phyloP scores from a whole-genome alignment of 2,329 filamentous ascomycete species.

The Xylariales sp. region DNA sequence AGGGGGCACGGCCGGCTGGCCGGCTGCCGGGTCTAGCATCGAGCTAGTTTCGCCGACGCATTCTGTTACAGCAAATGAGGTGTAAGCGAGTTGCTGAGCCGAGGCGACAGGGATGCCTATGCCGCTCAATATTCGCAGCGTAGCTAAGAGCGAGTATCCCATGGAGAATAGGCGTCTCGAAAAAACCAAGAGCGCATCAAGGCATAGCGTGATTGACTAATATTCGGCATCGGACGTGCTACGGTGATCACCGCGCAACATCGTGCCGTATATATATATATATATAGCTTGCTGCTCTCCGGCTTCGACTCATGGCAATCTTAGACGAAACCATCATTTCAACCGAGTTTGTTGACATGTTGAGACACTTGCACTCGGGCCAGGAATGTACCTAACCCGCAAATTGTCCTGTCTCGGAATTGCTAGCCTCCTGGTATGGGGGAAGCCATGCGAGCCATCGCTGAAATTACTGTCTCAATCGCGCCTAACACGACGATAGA shows the following conservation, averaged over 20 bases:
- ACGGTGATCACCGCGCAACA: background rate
- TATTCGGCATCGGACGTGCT: background rate
- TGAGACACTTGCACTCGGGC: slow-evolving; percentile 16
- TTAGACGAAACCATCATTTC: slow-evolving; percentile 10
- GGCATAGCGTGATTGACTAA: background rate
- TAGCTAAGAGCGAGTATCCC: slow-evolving; percentile 8
- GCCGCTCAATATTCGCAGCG: slow-evolving; percentile 20
- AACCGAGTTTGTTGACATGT: background rate
- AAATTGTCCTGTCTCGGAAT: slow-evolving; percentile 21
- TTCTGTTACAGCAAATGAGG: slow-evolving; percentile 34
- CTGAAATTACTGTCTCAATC: slow-evolving; percentile 16
- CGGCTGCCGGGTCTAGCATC: background rate
- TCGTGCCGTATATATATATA: slow-evolving; percentile 2
- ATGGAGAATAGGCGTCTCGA: slow-evolving; percentile 21
- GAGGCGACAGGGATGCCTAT: slow-evolving; percentile 11
- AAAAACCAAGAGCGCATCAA: background rate
- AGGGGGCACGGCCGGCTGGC: slow-evolving; percentile 1
- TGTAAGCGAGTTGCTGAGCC: slow-evolving; percentile 33
- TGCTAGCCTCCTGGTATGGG: background rate
- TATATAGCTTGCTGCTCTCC: slow-evolving; percentile 8
- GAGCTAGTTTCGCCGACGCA: slow-evolving; percentile 22
- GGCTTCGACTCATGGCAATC: background rate
- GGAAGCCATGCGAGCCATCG: slow-evolving; percentile 4
- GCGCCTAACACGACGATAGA: slow-evolving; percentile 1
- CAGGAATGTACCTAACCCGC: slow-evolving; percentile 8